Evolutionary conservation across 441 rosid species (phyloP).

Genomic region (Kokia cookei): DNA sequence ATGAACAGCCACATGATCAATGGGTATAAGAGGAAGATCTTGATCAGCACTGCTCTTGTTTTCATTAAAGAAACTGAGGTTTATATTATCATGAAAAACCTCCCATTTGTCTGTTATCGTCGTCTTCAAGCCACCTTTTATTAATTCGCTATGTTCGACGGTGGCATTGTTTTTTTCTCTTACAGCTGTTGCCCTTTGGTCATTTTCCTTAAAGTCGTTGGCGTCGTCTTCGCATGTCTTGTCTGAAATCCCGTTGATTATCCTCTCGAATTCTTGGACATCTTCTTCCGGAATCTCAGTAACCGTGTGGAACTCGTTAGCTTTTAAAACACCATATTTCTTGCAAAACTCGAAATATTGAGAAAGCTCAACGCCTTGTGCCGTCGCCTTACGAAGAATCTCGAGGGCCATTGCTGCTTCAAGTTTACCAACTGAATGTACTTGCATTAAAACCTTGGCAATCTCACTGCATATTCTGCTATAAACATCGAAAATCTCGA

Average conservation of each 20-base stretch:
- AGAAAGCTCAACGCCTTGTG: slow-evolving; percentile 44
- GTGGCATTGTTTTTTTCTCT: slow-evolving; percentile 2
- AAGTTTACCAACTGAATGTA: slow-evolving; percentile 23
- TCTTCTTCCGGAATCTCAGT: slow-evolving; percentile 41
- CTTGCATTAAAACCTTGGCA: slow-evolving; percentile 30
- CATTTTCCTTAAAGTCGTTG: neutral
- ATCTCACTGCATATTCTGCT: slow-evolving; percentile 2
- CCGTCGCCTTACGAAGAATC: slow-evolving; percentile 36
- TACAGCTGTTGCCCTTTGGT: slow-evolving; percentile 16
- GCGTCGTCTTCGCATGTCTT: neutral
- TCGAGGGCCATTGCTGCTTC: slow-evolving; percentile 43
- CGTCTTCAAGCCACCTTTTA: slow-evolving; percentile 25
- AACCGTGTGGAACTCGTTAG: slow-evolving; percentile 36
- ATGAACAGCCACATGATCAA: neutral
- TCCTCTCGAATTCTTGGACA: slow-evolving; percentile 39
- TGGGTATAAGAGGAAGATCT: slow-evolving; percentile 11
- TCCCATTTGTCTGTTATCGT: slow-evolving; percentile 67
- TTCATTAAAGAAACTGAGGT: neutral
- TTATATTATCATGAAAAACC: slow-evolving; percentile 47
- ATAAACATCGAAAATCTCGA: slow-evolving; percentile 1
- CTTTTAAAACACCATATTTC: slow-evolving; percentile 44
- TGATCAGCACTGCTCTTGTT: neutral
- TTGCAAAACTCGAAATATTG: slow-evolving; percentile 44
- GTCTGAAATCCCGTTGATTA: slow-evolving; percentile 17
- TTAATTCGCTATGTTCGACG: neutral